Conservation (phyloP, 164 flowering plant genomes). For the Santalum album region DNA sequence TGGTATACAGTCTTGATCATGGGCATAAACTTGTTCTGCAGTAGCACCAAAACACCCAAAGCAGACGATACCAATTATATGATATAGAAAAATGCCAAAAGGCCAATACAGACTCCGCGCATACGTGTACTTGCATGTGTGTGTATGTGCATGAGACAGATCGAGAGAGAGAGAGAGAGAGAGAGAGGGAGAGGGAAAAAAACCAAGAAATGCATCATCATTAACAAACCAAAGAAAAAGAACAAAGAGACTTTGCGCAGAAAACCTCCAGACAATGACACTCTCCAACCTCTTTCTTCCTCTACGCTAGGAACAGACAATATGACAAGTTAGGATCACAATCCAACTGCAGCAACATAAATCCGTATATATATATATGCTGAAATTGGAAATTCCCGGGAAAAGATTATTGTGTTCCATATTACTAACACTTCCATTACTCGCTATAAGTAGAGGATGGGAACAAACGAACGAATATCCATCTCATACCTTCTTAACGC, state of each 20-base stretch:
- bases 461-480: constrained; percentile 21
- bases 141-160: too few relatives aligned
- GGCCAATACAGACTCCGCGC: too few relatives aligned
- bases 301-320: constrained; percentile 21
- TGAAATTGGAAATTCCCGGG: constrained; percentile 22
- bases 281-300: constrained; percentile 16
- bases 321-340: constrained; percentile 14
- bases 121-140: too few relatives aligned
- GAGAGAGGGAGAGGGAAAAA: background rate
- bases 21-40: too few relatives aligned
- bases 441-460: constrained; percentile 9
- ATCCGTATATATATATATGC: constrained; percentile 19
- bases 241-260: constrained; percentile 6
- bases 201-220: constrained; percentile 14
- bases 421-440: constrained; percentile 31
- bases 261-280: constrained; percentile 12
- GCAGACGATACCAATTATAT: too few relatives aligned
- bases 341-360: constrained; percentile 13
- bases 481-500: constrained; percentile 14
- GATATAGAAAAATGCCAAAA: too few relatives aligned
- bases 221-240: background rate
- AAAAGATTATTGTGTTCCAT: constrained; percentile 31
- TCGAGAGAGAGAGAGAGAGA: background rate
- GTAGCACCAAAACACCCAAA: too few relatives aligned
- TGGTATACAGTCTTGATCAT: too few relatives aligned